Conservation (phyloP, 1,139 yeast species). For the Spathaspora jeffriesii region DNA sequence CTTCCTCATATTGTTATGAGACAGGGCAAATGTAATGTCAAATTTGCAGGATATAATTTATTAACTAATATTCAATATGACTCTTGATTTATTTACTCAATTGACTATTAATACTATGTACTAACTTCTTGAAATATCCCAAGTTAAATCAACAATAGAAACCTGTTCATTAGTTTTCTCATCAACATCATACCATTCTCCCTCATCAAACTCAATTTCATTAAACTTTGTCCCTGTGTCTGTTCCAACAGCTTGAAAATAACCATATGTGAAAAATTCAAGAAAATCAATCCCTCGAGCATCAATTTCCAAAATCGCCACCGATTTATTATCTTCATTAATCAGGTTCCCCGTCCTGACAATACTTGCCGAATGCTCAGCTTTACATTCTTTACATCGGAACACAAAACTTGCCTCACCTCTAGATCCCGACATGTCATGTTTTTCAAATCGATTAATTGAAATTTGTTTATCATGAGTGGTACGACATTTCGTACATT, state of each 20-base stretch:
- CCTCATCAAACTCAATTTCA: slow-evolving; percentile 74
- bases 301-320: slow-evolving; percentile 67
- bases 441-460: slow-evolving; percentile 62
- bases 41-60: neutral
- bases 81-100: neutral
- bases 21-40: no score
- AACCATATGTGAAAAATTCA: slow-evolving; percentile 70
- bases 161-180: slow-evolving; percentile 83
- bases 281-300: slow-evolving; percentile 81
- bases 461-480: slow-evolving; percentile 72
- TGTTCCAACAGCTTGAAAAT: slow-evolving; percentile 60
- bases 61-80: no score
- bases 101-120: neutral
- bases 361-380: slow-evolving; percentile 40
- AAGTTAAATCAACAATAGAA: slow-evolving; percentile 69
- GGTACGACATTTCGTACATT: slow-evolving; percentile 82
- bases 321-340: slow-evolving; percentile 31
- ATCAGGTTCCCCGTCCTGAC: slow-evolving; percentile 30
- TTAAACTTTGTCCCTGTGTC: slow-evolving; percentile 53
- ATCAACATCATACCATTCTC: slow-evolving; percentile 96
- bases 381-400: slow-evolving; percentile 69
- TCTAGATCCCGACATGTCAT: slow-evolving; percentile 68
- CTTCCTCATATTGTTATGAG: no score
- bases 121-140: slow-evolving; percentile 32
- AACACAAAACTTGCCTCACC: slow-evolving; percentile 87